These are phyloP conservation scores for Fonsecaea multimorphosa DNA, from an alignment of 2,329 filamentous ascomycete species.

Conservation along the genomic window DNA sequence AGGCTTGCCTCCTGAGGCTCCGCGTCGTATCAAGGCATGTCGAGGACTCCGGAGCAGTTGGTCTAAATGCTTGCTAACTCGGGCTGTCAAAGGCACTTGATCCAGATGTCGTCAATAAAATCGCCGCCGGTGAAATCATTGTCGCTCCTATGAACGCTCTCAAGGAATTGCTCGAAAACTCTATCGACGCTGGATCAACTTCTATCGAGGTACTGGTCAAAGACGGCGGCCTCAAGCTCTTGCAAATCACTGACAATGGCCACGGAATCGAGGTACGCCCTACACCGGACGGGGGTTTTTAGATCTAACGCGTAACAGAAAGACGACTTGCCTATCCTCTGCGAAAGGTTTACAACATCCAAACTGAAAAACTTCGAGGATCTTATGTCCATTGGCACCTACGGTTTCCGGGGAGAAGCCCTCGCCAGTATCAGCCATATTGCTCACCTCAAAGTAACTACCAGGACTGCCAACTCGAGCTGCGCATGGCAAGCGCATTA, in stretches of 20 bases:
- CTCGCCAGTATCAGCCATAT: constrained; percentile 98
- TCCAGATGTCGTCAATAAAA: constrained; percentile 95
- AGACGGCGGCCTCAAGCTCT: constrained; percentile 89
- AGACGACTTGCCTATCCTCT: constrained; percentile 89
- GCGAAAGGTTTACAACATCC: constrained; percentile 94
- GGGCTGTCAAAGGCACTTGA: constrained; percentile 71
- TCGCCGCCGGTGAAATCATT: constrained; percentile 97
- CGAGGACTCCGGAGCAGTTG: constrained; percentile 45
- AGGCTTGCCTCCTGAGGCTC: constrained; percentile 47
- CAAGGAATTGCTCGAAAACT: constrained; percentile 96
- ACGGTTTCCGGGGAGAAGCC: constrained; percentile 97
- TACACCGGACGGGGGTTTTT: background rate
- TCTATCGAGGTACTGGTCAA: constrained; percentile 89
- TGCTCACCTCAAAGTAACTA: constrained; percentile 92
- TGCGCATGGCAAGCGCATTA: constrained; percentile 93
- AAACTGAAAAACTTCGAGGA: constrained; percentile 95
- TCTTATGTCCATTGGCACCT: constrained; percentile 85
- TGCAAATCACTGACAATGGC: constrained; percentile 98
- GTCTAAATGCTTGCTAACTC: constrained; percentile 36
- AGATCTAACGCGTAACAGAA: constrained; percentile 60
- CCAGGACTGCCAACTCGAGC: constrained; percentile 84
- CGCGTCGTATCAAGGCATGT: constrained; percentile 57
- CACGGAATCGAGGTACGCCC: constrained; percentile 83
- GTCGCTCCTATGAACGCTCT: constrained; percentile 94
- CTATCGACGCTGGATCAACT: constrained; percentile 95